Conservation (phyloP, 257 asterid species). For the Solanum chmielewskii region DNA sequence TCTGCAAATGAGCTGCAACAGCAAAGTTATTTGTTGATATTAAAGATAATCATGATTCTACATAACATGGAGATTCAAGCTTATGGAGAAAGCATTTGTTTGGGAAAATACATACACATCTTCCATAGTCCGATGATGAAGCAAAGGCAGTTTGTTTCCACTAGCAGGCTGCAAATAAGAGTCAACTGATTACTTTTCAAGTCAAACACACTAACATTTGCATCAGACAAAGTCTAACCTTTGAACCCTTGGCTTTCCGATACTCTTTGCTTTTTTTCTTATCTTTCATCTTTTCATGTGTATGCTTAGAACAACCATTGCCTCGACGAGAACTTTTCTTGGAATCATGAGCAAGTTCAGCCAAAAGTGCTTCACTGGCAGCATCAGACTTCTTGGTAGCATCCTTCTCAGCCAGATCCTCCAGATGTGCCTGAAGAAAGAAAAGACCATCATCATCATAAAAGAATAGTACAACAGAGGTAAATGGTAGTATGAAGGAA, state of each 20-base stretch:
- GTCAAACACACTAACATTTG: neutral
- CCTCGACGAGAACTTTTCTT: conserved; percentile 44
- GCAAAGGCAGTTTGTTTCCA: conserved; percentile 31
- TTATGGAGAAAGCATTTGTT: neutral
- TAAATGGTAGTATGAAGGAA: neutral
- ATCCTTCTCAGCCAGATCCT: conserved; percentile 89
- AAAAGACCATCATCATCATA: conserved; percentile 4
- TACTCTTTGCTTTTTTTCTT: conserved; percentile 68
- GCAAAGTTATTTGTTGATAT: conserved; percentile 2
- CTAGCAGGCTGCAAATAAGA: conserved; percentile 42
- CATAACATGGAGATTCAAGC: neutral
- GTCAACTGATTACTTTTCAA: neutral
- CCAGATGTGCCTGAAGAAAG: conserved; percentile 56
- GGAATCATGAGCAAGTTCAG: conserved; percentile 86
- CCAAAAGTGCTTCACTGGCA: conserved; percentile 86
- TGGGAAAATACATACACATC: conserved; percentile 40
- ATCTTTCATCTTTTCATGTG: conserved; percentile 61
- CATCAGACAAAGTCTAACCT: conserved; percentile 31
- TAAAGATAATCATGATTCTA: neutral
- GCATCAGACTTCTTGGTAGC: conserved; percentile 98
- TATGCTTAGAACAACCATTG: conserved; percentile 46
- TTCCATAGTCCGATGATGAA: conserved; percentile 35
- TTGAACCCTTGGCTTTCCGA: conserved; percentile 64
- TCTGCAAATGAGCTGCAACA: conserved; percentile 54
- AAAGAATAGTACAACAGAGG: conserved; percentile 2